Conservation (phyloP, 768 basidiomycete species). For the Tulasnella sp. region DNA sequence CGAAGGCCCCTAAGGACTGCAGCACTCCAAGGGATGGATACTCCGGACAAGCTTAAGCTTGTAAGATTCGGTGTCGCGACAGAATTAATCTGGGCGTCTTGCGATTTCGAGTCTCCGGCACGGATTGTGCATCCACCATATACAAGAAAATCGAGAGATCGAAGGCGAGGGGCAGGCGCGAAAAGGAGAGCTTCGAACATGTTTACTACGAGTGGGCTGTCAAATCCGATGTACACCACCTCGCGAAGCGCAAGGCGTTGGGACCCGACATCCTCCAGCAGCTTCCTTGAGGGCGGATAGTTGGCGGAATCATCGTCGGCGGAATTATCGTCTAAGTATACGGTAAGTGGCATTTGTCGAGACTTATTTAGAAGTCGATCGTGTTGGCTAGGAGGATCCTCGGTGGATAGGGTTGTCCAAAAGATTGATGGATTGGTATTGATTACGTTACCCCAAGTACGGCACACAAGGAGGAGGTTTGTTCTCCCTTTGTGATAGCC, state of each 20-base stretch:
- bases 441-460: not conserved
- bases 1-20: not conserved
- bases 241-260: not conserved
- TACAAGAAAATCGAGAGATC: not conserved
- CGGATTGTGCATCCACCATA: not conserved
- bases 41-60: not conserved
- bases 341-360: not conserved
- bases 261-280: not conserved
- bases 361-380: not conserved
- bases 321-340: not conserved
- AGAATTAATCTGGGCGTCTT: no score
- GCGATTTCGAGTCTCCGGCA: not conserved
- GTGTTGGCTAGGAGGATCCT: not conserved
- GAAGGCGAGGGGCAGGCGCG: not conserved
- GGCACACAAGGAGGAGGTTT: not conserved
- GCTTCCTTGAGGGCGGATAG: not conserved
- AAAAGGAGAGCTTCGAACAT: not conserved
- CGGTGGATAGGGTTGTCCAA: not conserved
- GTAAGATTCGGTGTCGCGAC: not conserved
- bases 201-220: no score
- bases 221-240: not conserved
- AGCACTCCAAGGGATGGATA: not conserved
- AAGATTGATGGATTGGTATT: not conserved
- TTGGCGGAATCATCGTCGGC: no score
- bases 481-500: not conserved